Evolutionary conservation across 495 filamentous ascomycete genomes (phyloP).

Genomic region (Penicillium crystallinum): DNA sequence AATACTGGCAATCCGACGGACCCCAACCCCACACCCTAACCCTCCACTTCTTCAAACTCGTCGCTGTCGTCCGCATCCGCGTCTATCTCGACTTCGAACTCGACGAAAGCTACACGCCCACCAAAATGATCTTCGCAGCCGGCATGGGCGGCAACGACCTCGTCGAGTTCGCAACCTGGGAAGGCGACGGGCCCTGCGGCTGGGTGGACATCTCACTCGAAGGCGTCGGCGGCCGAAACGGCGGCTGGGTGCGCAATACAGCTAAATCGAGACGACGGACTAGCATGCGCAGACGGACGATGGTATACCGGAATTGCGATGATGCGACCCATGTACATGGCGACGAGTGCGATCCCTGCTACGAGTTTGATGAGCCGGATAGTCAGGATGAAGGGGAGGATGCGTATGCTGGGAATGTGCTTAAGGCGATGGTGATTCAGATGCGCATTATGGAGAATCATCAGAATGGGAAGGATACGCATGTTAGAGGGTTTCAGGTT

Average conservation of each 20-base stretch:
- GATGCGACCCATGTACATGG: neutral
- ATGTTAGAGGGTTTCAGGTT: conserved; percentile 88
- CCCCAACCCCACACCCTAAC: conserved; percentile 93
- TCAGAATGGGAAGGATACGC: conserved; percentile 98
- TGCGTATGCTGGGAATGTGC: conserved; percentile 56
- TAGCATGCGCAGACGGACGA: conserved; percentile 7
- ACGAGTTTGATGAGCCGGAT: neutral
- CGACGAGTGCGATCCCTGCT: conserved; percentile 1
- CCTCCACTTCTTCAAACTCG: conserved; percentile 91
- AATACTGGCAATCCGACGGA: conserved; percentile 97
- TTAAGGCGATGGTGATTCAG: conserved; percentile 82
- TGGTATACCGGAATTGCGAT: neutral
- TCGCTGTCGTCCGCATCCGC: conserved; percentile 74
- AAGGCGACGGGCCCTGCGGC: conserved; percentile 70
- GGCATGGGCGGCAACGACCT: conserved; percentile 86
- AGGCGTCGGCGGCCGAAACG: conserved; percentile 52
- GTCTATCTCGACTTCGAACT: conserved; percentile 86
- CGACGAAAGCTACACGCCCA: conserved; percentile 97
- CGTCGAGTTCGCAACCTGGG: conserved; percentile 73
- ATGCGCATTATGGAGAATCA: conserved; percentile 90
- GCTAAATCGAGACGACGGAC: conserved; percentile 4
- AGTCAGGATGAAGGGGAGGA: conserved; percentile 30
- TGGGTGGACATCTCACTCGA: conserved; percentile 83
- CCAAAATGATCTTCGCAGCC: conserved; percentile 77
- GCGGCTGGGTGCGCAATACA: conserved; percentile 31